Evolutionary conservation across 495 filamentous ascomycete genomes (phyloP), one percentile per base, ranked within the genome.

Genomic region (Annulohypoxylon maeteangense): DNA sequence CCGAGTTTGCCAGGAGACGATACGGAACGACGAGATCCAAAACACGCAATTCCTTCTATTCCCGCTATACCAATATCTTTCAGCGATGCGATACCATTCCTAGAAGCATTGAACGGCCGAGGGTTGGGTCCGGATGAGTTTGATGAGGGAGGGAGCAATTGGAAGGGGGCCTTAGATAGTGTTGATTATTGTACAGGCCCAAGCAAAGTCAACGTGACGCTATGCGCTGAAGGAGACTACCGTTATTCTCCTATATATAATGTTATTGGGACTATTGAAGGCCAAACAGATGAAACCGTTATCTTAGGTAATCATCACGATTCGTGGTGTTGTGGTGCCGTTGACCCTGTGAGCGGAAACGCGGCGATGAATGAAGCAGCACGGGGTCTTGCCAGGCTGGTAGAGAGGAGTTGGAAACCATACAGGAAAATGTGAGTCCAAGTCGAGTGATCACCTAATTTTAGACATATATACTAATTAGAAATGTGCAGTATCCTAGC

Each of bases 61-160:
- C 93, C 93, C 0, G 95, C 92, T 0, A 76, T 95, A 7, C 93
- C 93, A 3, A 88, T 97, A 32, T 97, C 93, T 0, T 95, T 92
- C 72, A 77, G 76, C 12, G 93, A 95, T 68, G 92, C 87, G 1
- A 75, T 93, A 8, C 93, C 92, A 1, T 80, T 96, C 40, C 83
- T 97, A 47, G 88, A 86, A 63, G 89, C 91, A 6, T 83, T 97
- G 25, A 93, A 95, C 77, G 91, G 91, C 11, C 85, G 91, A 66
- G 93, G 93, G 14, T 47, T 61, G 25, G 29, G 50, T 22, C 61
- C 48, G 8, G 50, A 47, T 6, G 48, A 64, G 20, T 18, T 64
- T 20, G 32, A 48, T 14, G 61, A 31, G 23, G 14, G 4, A 10
- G 61, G 38, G 34, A 56, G 10, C 23, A 25, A 64, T 64, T 92